phyloP scores from a whole-genome alignment of 805 yeast genomes.

The Lachancea fermentati region DNA sequence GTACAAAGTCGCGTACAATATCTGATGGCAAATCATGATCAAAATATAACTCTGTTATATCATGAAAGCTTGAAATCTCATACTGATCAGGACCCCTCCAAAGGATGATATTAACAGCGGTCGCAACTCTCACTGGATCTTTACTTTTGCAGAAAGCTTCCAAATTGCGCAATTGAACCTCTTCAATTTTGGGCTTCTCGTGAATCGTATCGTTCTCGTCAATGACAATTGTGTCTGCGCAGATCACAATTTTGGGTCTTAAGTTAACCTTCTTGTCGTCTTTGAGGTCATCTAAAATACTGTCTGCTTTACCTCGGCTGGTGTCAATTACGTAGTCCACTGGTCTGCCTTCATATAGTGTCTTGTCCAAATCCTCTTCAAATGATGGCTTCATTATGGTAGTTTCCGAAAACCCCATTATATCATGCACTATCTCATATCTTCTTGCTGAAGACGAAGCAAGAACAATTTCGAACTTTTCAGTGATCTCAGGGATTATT shows the following conservation, averaged over 20 bases:
- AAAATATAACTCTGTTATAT: slow-evolving; percentile 38
- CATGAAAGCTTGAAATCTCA: slow-evolving; percentile 31
- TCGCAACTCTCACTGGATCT: slow-evolving; percentile 44
- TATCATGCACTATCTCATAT: slow-evolving; percentile 56
- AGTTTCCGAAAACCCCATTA: slow-evolving; percentile 43
- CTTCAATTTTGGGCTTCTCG: slow-evolving; percentile 71
- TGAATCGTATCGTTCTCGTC: slow-evolving; percentile 52
- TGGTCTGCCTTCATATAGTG: slow-evolving; percentile 17
- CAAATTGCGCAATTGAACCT: slow-evolving; percentile 46
- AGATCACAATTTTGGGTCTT: slow-evolving; percentile 34
- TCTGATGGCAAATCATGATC: slow-evolving; percentile 45
- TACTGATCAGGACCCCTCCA: slow-evolving; percentile 13
- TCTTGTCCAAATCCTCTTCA: slow-evolving; percentile 68
- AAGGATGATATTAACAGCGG: slow-evolving; percentile 47
- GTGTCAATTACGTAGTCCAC: slow-evolving; percentile 61
- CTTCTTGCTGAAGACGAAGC: slow-evolving; percentile 88
- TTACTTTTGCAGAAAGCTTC: slow-evolving; percentile 40
- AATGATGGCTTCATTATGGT: slow-evolving; percentile 59
- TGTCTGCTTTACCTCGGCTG: slow-evolving; percentile 58
- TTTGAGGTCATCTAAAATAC: slow-evolving; percentile 46
- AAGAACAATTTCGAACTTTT: slow-evolving; percentile 42
- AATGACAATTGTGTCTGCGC: slow-evolving; percentile 78
- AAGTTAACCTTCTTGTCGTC: neutral
- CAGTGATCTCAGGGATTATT: slow-evolving; percentile 3
- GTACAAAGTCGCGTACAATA: slow-evolving; percentile 57